These are phyloP conservation scores for Pseudotulostoma volvatum DNA, from an alignment of 495 filamentous ascomycete species.

Conservation along the genomic window DNA sequence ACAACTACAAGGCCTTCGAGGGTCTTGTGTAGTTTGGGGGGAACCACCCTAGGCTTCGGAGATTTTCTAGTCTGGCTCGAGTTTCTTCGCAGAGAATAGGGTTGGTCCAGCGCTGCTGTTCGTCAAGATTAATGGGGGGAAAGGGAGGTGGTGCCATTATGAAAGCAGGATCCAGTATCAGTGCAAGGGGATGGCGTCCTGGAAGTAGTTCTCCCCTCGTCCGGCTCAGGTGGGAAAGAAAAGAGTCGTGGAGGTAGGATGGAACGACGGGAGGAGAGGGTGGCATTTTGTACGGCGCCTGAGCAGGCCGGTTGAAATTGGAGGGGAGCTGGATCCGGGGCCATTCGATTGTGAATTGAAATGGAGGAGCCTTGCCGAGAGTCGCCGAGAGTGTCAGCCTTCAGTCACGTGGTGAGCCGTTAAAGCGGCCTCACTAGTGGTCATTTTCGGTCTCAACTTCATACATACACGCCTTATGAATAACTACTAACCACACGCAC, in stretches of 20 bases:
- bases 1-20: conserved; percentile 2
- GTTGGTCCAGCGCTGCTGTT: no score
- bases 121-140: no score
- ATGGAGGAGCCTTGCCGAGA: not conserved
- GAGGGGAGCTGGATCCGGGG: conserved; percentile 4
- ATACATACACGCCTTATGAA: no score
- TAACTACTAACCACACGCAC: no score
- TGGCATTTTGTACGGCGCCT: conserved; percentile 11
- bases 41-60: no score
- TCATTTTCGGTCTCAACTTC: conserved; percentile 12
- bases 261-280: conserved; percentile 5
- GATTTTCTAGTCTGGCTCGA: no score
- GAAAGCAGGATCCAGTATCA: no score
- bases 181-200: no score
- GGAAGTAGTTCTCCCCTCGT: no score
- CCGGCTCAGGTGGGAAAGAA: conserved; percentile 2
- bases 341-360: not conserved
- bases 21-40: conserved; percentile 3
- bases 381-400: not conserved
- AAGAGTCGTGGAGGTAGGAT: no score
- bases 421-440: not conserved
- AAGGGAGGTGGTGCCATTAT: no score
- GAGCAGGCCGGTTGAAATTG: conserved; percentile 1
- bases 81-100: no score
- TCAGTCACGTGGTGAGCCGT: not conserved